These are phyloP conservation scores for Macrophomina tecta DNA, from an alignment of 2,329 filamentous ascomycete species.

Conservation along the genomic window DNA sequence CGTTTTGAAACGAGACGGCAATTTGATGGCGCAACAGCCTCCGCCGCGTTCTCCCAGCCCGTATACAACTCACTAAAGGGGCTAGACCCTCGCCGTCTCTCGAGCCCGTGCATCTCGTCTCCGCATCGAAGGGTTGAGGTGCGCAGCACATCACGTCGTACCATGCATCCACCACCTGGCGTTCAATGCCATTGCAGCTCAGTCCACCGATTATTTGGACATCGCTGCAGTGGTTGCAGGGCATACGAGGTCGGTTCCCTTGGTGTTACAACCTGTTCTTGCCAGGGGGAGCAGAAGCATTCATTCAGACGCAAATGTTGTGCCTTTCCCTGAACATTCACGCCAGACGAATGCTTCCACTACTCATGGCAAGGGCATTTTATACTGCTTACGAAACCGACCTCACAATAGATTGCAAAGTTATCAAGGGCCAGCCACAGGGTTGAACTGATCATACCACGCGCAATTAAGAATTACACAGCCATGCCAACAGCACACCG, in stretches of 20 bases:
- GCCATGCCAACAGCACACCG: background rate
- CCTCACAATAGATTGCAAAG: too few species aligned
- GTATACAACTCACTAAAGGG: background rate
- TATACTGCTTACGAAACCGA: too few species aligned
- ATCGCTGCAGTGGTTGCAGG: background rate
- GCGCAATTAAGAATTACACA: background rate
- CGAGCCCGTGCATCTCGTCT: constrained; percentile 24
- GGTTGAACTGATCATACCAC: background rate
- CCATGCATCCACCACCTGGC: constrained; percentile 7
- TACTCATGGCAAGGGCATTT: too few species aligned
- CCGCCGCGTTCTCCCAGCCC: constrained; percentile 7
- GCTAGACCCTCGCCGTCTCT: background rate
- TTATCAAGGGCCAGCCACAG: too few species aligned
- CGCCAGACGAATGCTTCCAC: too few species aligned
- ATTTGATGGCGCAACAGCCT: background rate
- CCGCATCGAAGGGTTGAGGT: background rate
- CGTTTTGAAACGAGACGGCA: background rate
- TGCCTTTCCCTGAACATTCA: too few species aligned
- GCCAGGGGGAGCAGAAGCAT: too few species aligned
- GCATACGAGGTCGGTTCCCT: background rate
- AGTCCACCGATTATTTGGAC: background rate
- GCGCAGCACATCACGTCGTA: constrained; percentile 11
- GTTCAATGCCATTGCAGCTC: constrained; percentile 6
- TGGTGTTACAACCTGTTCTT: too few species aligned
- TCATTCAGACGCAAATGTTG: too few species aligned